phyloP scores from a whole-genome alignment of 768 basidiomycete species.

The Boletus patriciae region DNA sequence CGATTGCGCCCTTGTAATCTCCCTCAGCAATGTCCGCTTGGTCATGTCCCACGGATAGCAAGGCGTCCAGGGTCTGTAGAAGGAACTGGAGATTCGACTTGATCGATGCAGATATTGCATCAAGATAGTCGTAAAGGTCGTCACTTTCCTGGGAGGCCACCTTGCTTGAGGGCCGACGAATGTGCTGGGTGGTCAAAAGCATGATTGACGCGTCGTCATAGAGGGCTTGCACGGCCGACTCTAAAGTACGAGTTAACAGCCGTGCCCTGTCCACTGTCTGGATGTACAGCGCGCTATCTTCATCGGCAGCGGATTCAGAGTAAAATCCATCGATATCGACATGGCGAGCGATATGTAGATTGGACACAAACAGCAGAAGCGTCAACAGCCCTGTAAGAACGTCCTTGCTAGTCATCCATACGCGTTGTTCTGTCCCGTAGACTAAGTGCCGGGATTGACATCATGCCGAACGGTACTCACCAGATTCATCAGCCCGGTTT shows the following conservation, averaged over 20 bases:
- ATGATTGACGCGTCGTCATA: constrained; percentile 70
- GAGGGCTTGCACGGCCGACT: constrained; percentile 66
- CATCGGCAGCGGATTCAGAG: constrained; percentile 42
- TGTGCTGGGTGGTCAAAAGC: constrained; percentile 54
- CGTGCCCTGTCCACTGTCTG: constrained; percentile 71
- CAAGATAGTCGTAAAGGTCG: constrained; percentile 42
- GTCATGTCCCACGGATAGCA: constrained; percentile 64
- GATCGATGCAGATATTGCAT: constrained; percentile 51
- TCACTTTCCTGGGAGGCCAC: constrained; percentile 17
- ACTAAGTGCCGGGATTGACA: constrained; percentile 4
- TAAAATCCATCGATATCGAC: constrained; percentile 80
- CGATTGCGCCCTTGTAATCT: constrained; percentile 73
- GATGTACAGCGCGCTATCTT: constrained; percentile 52
- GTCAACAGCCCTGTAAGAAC: constrained; percentile 56
- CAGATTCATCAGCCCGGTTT: constrained; percentile 18
- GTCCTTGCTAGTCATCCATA: constrained; percentile 45
- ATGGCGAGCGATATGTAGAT: constrained; percentile 76
- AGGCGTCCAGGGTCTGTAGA: constrained; percentile 58
- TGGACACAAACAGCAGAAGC: constrained; percentile 58
- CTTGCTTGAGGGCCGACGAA: constrained; percentile 18
- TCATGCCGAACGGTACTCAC: constrained; percentile 20
- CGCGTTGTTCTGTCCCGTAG: constrained; percentile 23
- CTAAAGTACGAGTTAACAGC: constrained; percentile 64
- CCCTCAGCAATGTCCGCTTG: constrained; percentile 69
- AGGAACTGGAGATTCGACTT: constrained; percentile 56